phyloP scores from a whole-genome alignment of 352 stramenopile species.

The Phytophthora pinifolia region DNA sequence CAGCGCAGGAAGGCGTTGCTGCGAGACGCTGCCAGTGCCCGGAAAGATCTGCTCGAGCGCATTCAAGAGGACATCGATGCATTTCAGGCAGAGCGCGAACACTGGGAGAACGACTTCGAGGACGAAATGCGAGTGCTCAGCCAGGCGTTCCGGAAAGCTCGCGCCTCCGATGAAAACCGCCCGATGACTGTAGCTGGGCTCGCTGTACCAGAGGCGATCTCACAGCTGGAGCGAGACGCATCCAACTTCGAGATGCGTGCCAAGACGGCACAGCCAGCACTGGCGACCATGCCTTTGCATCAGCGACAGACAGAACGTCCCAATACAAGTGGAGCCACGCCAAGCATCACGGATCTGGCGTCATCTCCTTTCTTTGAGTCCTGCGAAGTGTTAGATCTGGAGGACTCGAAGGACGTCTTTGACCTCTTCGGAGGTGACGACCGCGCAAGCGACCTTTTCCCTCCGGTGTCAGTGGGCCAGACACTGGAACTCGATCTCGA shows the following conservation, averaged over 20 bases:
- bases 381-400: slow-evolving; percentile 27
- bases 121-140: slow-evolving; percentile 50
- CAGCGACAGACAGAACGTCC: slow-evolving; percentile 8
- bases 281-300: slow-evolving; percentile 1
- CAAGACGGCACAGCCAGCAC: slow-evolving; percentile 38
- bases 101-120: slow-evolving; percentile 54
- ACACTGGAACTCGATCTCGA: slow-evolving; percentile 5
- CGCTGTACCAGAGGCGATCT: slow-evolving; percentile 45
- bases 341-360: background rate
- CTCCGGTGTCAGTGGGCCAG: background rate
- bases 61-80: slow-evolving; percentile 21
- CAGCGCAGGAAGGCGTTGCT: slow-evolving; percentile 39
- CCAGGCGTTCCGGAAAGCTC: slow-evolving; percentile 45
- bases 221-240: slow-evolving; percentile 44
- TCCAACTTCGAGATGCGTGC: slow-evolving; percentile 45
- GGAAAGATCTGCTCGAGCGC: slow-evolving; percentile 24
- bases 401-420: slow-evolving; percentile 38
- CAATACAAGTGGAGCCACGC: background rate
- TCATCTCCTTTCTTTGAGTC: slow-evolving; percentile 14
- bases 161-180: slow-evolving; percentile 20
- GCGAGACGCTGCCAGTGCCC: slow-evolving; percentile 34
- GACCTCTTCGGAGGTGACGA: slow-evolving; percentile 28
- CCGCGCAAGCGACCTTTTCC: slow-evolving; percentile 2
- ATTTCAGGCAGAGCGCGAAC: slow-evolving; percentile 39
- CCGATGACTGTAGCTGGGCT: slow-evolving; percentile 61